phyloP scores from a whole-genome alignment of 768 basidiomycete species.

The Mycena olivaceomarginata region DNA sequence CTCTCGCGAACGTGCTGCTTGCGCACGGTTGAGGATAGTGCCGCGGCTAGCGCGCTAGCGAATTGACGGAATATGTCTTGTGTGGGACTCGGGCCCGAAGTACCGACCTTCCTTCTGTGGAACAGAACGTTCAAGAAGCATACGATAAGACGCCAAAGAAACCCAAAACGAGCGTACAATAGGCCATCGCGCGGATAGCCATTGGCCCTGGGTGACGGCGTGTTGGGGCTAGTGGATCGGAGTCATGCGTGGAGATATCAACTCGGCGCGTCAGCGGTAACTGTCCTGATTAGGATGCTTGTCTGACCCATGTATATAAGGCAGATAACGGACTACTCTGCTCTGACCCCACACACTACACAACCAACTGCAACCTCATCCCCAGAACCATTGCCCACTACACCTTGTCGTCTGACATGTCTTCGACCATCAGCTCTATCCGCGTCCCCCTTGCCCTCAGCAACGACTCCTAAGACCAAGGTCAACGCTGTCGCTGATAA shows the following conservation, averaged over 20 bases:
- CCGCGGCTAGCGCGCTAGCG: neutral
- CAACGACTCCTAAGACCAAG: constrained; percentile 33
- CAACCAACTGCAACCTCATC: constrained; percentile 35
- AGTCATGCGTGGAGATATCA: constrained; percentile 35
- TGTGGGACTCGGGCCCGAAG: constrained; percentile 6
- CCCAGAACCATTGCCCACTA: constrained; percentile 30
- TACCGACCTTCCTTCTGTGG: neutral
- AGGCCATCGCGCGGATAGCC: too few relatives aligned
- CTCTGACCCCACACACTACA: constrained; percentile 26
- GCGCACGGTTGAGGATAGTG: constrained; percentile 2
- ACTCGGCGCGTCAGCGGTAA: neutral
- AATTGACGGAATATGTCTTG: constrained; percentile 17
- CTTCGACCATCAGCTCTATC: constrained; percentile 36
- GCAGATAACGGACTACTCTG: neutral
- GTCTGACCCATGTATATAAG: neutral
- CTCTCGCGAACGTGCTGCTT: constrained; percentile 4
- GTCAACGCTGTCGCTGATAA: constrained; percentile 42
- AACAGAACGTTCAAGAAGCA: too few relatives aligned
- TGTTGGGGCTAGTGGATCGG: constrained; percentile 27
- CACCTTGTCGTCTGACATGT: constrained; percentile 38
- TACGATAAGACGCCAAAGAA: too few relatives aligned
- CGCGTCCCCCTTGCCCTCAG: constrained; percentile 30
- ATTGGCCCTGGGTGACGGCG: neutral
- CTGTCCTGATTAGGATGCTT: constrained; percentile 9
- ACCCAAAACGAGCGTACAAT: too few relatives aligned